Base-by-base conservation (phyloP, 179 eudicot genomes). In the Actinidia polygama region DNA sequence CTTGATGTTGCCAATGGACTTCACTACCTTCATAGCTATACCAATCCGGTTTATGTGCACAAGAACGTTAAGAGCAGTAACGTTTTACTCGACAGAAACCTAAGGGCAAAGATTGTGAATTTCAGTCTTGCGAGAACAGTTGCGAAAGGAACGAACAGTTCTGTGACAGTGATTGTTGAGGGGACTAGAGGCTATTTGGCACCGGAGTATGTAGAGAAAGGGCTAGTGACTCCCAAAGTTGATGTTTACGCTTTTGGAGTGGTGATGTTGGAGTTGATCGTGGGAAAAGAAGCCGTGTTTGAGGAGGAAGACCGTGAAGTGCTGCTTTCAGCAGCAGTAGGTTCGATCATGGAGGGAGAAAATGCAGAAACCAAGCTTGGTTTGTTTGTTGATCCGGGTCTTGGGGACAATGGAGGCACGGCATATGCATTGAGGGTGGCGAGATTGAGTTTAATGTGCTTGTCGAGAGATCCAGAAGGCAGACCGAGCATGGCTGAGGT, bases 171-270 rank as follows among this genome's bases (percentile, higher is more conserved):
- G 7, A 82, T 30, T n/a, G 79, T 73, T 77, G 83, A 83, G 50
- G 86, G 84, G 40, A 75, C 83, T 67, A 88, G 81, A 70, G 89
- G 89, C 11, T 89, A 91, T 75, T 75, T 86, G 85, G 93, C 90
- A 40, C 93, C 91, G 0, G 93, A 91, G 80, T 89, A 91, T 57
- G 3, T 91, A 50, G 90, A 90, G 83, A 73, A 85, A 12, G 90
- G 95, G 12, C n/a, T 85, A 18, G 92, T 93, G 40, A 87, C 98
- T 14, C 94, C 94, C 7, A 91, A 84, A 87, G 87, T 90, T 6
- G 99, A 96, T 85, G 95, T 94, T 47, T 95, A 94, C 76, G 94
- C 97, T 2, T 94, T 89, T 79, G 99, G 99, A 63, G 90, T 95
- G 51, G 91, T 94, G 30, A 30, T 95, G 72, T 82, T 95, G 85